phyloP scores from a whole-genome alignment of 352 stramenopile genomes.

The Phytophthora palmivora region DNA sequence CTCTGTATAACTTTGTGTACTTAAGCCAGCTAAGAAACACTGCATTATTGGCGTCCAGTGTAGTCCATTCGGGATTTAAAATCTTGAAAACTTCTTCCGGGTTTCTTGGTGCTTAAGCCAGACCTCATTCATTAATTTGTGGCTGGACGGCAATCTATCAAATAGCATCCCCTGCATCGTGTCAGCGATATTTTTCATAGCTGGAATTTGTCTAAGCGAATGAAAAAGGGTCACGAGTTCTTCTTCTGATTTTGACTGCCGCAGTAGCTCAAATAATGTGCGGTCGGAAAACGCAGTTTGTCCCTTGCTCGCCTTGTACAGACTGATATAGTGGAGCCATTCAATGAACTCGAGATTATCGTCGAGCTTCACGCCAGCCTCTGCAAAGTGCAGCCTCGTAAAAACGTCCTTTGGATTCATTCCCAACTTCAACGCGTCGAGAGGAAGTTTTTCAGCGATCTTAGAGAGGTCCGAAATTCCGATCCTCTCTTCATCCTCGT shows the following conservation, averaged over 20 bases:
- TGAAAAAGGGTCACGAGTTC: not conserved
- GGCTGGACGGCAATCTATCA: not conserved
- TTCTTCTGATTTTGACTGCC: not conserved
- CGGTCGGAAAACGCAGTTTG: not conserved
- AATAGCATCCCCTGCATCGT: not conserved
- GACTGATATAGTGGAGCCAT: not conserved
- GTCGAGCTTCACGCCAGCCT: not conserved
- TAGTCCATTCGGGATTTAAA: not conserved
- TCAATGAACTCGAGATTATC: not conserved
- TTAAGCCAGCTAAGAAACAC: not conserved
- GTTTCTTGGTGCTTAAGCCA: not conserved
- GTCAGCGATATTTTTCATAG: not conserved
- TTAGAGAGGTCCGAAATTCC: no score
- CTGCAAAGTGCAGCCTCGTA: not conserved
- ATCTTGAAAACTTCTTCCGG: not conserved
- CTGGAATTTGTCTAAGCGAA: not conserved
- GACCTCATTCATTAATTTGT: not conserved
- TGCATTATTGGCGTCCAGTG: not conserved
- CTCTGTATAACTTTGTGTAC: not conserved
- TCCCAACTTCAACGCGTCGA: no score
- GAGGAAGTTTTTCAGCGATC: no score
- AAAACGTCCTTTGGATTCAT: not conserved
- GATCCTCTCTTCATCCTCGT: no score
- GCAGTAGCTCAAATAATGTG: not conserved
- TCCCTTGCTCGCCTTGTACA: not conserved